These are phyloP conservation scores for Ganoderma meredithae DNA, from an alignment of 1,284 basidiomycete species.

Conservation along the genomic window DNA sequence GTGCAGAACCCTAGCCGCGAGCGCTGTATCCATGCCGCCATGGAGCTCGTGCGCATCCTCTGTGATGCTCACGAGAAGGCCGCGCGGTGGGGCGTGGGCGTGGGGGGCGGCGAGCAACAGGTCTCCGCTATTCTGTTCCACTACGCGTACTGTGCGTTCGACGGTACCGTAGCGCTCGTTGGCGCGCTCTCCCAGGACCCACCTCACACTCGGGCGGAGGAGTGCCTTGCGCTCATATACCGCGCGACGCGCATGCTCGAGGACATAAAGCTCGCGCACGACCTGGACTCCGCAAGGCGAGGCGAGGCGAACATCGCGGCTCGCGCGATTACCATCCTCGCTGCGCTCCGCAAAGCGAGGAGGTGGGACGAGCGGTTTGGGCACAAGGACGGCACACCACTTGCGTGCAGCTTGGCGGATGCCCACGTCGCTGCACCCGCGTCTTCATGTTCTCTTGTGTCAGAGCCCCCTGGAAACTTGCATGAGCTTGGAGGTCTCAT, in stretches of 20 bases:
- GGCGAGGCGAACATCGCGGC: constrained; percentile 36
- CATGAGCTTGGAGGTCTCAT: not conserved
- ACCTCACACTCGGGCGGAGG: constrained; percentile 36
- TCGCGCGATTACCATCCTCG: constrained; percentile 34
- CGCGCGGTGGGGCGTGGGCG: constrained; percentile 11
- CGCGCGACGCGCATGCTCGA: constrained; percentile 34
- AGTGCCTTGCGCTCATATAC: constrained; percentile 37
- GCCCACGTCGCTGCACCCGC: not conserved
- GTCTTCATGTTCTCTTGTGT: too few species aligned
- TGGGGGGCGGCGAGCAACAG: constrained; percentile 8
- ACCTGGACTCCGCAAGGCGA: constrained; percentile 21
- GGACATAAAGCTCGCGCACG: constrained; percentile 29
- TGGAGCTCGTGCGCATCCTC: constrained; percentile 38
- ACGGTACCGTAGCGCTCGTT: constrained; percentile 41
- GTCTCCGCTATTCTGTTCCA: constrained; percentile 31
- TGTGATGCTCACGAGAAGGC: constrained; percentile 33
- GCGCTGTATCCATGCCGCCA: constrained; percentile 39
- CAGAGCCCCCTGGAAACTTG: not conserved
- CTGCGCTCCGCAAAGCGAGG: constrained; percentile 35
- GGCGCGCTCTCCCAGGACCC: constrained; percentile 39
- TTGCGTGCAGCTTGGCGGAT: not conserved
- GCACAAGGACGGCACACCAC: constrained; percentile 20
- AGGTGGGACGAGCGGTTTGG: constrained; percentile 34
- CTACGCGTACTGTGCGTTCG: constrained; percentile 42
- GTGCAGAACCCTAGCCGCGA: constrained; percentile 38